These are phyloP conservation scores for Cadophora gregata DNA, from an alignment of 2,329 filamentous ascomycete species.

Conservation along the genomic window DNA sequence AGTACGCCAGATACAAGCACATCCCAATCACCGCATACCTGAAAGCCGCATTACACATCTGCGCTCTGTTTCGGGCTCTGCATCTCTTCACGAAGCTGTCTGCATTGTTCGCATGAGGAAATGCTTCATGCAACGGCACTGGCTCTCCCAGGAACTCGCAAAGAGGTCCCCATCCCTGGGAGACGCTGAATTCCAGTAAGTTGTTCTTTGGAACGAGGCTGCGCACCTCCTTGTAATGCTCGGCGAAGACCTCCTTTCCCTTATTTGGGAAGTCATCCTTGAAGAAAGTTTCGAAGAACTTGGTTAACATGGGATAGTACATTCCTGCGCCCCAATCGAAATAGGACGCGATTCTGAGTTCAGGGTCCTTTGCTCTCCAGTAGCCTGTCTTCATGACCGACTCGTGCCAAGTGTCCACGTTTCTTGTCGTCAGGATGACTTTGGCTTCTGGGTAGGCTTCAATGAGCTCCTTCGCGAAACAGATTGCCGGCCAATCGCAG, in stretches of 20 bases:
- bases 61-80: constrained; percentile 51
- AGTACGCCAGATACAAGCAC: constrained; percentile 7
- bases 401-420: constrained; percentile 62
- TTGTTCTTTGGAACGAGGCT: constrained; percentile 50
- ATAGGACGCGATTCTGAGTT: constrained; percentile 60
- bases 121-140: constrained; percentile 38
- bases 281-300: constrained; percentile 73
- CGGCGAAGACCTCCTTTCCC: constrained; percentile 66
- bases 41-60: constrained; percentile 53
- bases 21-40: constrained; percentile 17
- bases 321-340: constrained; percentile 69
- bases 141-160: constrained; percentile 50
- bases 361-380: constrained; percentile 69
- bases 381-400: constrained; percentile 71
- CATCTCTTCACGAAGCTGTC: constrained; percentile 55
- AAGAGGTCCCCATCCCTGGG: constrained; percentile 52
- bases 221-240: constrained; percentile 60
- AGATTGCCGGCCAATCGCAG: constrained; percentile 71
- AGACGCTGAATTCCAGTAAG: constrained; percentile 51
- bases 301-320: constrained; percentile 73
- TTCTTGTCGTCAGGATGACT: constrained; percentile 70
- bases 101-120: constrained; percentile 56
- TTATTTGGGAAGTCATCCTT: constrained; percentile 69
- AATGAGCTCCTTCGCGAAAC: constrained; percentile 73
- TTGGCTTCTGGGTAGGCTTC: constrained; percentile 77